phyloP scores from a whole-genome alignment of 1,284 basidiomycete genomes.

The Rhodotorula sp. region DNA sequence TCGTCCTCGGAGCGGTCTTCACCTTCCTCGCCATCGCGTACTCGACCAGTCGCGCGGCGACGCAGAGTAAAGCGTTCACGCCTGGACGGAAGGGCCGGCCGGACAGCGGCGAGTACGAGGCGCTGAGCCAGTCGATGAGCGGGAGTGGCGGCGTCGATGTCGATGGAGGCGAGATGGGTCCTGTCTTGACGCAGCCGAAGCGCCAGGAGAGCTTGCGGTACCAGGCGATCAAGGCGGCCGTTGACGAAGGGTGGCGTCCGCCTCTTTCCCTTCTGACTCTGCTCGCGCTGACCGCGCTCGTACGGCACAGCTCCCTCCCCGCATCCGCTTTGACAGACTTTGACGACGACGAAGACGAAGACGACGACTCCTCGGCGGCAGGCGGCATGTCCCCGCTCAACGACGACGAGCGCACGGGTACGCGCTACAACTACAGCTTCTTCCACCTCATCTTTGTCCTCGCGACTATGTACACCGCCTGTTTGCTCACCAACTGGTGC shows the following conservation, averaged over 20 bases:
- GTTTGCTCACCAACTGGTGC: constrained; percentile 94
- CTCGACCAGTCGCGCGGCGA: constrained; percentile 92
- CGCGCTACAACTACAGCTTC: constrained; percentile 98
- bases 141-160: background rate
- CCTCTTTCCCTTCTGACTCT: background rate
- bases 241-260: constrained; percentile 76
- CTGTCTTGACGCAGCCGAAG: constrained; percentile 40
- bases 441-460: constrained; percentile 98
- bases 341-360: constrained; percentile 61
- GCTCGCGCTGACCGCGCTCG: background rate
- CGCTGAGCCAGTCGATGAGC: constrained; percentile 4
- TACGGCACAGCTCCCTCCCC: constrained; percentile 57
- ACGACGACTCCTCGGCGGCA: constrained; percentile 63
- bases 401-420: constrained; percentile 93
- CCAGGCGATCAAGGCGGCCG: constrained; percentile 90
- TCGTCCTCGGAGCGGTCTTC: constrained; percentile 88
- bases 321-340: constrained; percentile 77
- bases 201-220: constrained; percentile 85
- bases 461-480: constrained; percentile 95
- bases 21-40: constrained; percentile 98
- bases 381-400: constrained; percentile 62
- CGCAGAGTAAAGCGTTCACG: constrained; percentile 84
- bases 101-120: constrained; percentile 17
- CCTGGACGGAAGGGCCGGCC: constrained; percentile 57
- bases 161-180: background rate